phyloP scores from a whole-genome alignment of 1,139 yeast species.

The Kurtzmaniella quercitrusa region DNA sequence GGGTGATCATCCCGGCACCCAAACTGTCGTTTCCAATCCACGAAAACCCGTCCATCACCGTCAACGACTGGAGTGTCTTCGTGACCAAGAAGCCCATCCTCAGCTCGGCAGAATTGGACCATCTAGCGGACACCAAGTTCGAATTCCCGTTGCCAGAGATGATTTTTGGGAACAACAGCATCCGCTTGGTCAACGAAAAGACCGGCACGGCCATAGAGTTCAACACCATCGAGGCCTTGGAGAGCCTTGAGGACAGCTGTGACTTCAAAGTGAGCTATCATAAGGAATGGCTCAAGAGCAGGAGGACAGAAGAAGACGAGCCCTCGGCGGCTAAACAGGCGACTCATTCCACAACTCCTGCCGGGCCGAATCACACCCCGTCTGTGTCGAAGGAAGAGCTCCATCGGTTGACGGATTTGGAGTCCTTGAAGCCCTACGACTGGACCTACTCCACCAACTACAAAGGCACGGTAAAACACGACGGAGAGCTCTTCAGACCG shows the following conservation, averaged over 20 bases:
- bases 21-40: conserved; percentile 55
- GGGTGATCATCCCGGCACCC: conserved; percentile 72
- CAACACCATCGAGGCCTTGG: conserved; percentile 78
- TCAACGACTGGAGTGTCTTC: conserved; percentile 72
- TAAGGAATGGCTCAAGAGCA: conserved; percentile 63
- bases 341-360: conserved; percentile 43
- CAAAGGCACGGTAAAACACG: conserved; percentile 48
- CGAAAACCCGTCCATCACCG: conserved; percentile 62
- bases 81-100: conserved; percentile 76
- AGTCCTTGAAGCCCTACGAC: conserved; percentile 69
- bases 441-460: conserved; percentile 93
- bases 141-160: conserved; percentile 91
- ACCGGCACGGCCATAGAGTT: conserved; percentile 53
- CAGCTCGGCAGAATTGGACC: conserved; percentile 69
- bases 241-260: conserved; percentile 46
- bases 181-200: conserved; percentile 43
- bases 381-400: conserved; percentile 9
- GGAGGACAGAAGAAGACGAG: not conserved
- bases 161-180: conserved; percentile 89
- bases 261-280: conserved; percentile 72
- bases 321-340: too few species aligned
- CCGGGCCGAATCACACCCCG: conserved; percentile 5
- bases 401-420: conserved; percentile 37
- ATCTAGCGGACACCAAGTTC: conserved; percentile 52
- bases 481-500: conserved; percentile 14